Evolutionary conservation across 1,284 basidiomycete species (phyloP).

Genomic region (Veloboletus limbatus): DNA sequence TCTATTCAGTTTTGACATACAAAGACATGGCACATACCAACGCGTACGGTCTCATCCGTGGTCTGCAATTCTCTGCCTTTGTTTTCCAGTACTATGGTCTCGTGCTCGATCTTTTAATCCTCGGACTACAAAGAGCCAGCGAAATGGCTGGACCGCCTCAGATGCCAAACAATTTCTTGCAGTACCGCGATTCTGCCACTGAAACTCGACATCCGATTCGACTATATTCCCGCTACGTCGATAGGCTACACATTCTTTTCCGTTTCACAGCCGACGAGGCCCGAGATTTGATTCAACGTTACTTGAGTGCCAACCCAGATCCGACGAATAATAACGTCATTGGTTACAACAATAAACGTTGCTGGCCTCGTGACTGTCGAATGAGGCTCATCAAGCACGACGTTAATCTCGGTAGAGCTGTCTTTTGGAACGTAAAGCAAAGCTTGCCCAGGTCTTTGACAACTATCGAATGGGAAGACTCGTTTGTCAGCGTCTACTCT

Average conservation of each 20-base stretch:
- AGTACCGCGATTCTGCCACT: slow-evolving; percentile 89
- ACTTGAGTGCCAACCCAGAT: slow-evolving; percentile 95
- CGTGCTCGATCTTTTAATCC: slow-evolving; percentile 87
- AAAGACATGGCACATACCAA: slow-evolving; percentile 95
- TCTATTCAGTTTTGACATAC: slow-evolving; percentile 71
- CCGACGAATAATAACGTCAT: slow-evolving; percentile 99
- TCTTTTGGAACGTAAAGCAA: slow-evolving; percentile 99
- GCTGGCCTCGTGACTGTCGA: slow-evolving; percentile 98
- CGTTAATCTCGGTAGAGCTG: slow-evolving; percentile 96
- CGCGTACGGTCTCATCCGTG: slow-evolving; percentile 89
- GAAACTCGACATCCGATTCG: slow-evolving; percentile 95
- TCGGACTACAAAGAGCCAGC: slow-evolving; percentile 90
- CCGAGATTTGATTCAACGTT: slow-evolving; percentile 96
- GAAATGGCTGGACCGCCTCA: slow-evolving; percentile 97
- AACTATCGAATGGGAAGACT: slow-evolving; percentile 99
- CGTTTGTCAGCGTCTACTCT: slow-evolving; percentile 94
- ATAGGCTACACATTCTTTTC: slow-evolving; percentile 93
- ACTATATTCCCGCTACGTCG: slow-evolving; percentile 93
- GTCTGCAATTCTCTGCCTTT: slow-evolving; percentile 94
- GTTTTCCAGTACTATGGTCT: slow-evolving; percentile 97
- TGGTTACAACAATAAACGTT: slow-evolving; percentile 98
- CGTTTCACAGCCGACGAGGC: slow-evolving; percentile 98
- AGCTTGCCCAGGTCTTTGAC: slow-evolving; percentile 93
- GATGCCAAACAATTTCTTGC: slow-evolving; percentile 95
- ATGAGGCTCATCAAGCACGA: slow-evolving; percentile 99